phyloP scores from a whole-genome alignment of 305 asterid genomes.

The Solanum aculeatissimum region DNA sequence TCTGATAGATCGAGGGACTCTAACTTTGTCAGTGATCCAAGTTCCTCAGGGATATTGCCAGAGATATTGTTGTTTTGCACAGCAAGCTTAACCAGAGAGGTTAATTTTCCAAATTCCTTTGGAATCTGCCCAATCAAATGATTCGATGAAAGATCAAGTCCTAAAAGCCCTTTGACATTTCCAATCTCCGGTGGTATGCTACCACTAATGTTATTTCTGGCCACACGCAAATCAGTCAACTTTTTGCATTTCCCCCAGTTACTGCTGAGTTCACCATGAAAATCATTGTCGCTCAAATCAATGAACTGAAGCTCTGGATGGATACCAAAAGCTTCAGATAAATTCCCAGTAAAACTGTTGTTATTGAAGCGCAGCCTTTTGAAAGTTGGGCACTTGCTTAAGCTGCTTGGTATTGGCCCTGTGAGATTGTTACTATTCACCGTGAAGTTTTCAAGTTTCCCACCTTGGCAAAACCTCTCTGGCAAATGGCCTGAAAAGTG shows the following conservation, averaged over 20 bases:
- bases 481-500: neutral
- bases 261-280: neutral
- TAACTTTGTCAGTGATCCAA: neutral
- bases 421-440: neutral
- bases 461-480: neutral
- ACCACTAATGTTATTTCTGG: neutral
- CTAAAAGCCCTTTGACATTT: neutral
- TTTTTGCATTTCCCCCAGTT: neutral
- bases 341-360: neutral
- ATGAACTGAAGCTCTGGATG: neutral
- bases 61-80: neutral
- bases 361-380: fast-evolving
- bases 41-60: neutral
- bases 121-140: neutral
- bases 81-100: neutral
- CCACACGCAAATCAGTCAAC: neutral
- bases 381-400: neutral
- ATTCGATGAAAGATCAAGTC: slow-evolving; percentile 8
- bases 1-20: neutral
- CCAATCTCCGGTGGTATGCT: slow-evolving; percentile 3
- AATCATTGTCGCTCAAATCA: neutral
- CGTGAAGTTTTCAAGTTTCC: neutral
- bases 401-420: neutral
- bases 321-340: neutral
- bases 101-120: neutral